These are phyloP conservation scores for Scedosporium apiospermum DNA, from an alignment of 2,329 filamentous ascomycete genomes.

Conservation along the genomic window DNA sequence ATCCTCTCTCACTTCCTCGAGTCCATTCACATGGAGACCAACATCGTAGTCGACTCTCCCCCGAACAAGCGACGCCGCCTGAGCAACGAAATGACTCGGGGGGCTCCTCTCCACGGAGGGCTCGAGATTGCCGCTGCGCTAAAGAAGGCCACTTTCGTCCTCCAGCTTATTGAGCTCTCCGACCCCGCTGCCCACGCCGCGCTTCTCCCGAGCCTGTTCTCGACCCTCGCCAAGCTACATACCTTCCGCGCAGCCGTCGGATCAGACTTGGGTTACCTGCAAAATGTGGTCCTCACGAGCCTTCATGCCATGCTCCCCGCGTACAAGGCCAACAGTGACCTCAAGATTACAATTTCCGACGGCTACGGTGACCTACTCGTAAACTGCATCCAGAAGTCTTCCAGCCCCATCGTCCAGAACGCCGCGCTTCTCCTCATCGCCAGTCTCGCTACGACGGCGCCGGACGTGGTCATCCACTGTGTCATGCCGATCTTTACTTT, in stretches of 20 bases:
- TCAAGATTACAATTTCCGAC: constrained; percentile 65
- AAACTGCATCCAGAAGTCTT: constrained; percentile 84
- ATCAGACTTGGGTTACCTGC: constrained; percentile 82
- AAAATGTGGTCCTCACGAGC: constrained; percentile 74
- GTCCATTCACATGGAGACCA: constrained; percentile 62
- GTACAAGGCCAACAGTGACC: constrained; percentile 50
- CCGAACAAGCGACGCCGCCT: constrained; percentile 71
- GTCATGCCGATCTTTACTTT: constrained; percentile 99
- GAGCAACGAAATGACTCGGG: constrained; percentile 57
- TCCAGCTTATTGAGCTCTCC: constrained; percentile 80
- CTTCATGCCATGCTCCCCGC: constrained; percentile 76
- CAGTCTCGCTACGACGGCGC: constrained; percentile 74
- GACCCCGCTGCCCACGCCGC: constrained; percentile 65
- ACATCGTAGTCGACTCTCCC: constrained; percentile 62
- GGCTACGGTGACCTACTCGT: constrained; percentile 87
- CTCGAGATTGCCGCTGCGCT: constrained; percentile 59
- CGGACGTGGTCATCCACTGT: constrained; percentile 86
- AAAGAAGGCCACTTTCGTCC: constrained; percentile 71
- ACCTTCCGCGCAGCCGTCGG: constrained; percentile 72
- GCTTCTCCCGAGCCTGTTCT: constrained; percentile 72
- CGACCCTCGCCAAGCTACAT: constrained; percentile 76
- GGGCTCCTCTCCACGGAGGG: constrained; percentile 51
- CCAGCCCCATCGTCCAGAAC: constrained; percentile 90
- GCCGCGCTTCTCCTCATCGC: constrained; percentile 81
- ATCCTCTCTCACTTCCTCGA: constrained; percentile 65